Evolutionary conservation across 2,329 filamentous ascomycete genomes (phyloP).

Genomic region (Alternaria hordeiaustralica): DNA sequence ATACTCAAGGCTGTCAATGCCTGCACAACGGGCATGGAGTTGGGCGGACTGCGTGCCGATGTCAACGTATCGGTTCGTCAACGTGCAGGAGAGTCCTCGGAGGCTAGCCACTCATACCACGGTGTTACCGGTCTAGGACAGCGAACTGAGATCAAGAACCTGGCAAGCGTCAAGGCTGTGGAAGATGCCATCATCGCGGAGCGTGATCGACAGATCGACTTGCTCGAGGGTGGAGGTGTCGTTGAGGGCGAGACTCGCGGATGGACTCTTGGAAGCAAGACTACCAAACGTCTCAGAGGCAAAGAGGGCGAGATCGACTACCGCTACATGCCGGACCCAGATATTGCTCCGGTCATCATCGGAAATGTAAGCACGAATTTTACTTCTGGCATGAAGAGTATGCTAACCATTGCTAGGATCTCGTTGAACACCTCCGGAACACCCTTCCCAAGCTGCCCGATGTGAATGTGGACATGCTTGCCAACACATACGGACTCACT

Average conservation of each 20-base stretch:
- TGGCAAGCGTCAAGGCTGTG: slow-evolving; percentile 92
- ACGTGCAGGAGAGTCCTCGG: slow-evolving; percentile 43
- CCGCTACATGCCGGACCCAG: slow-evolving; percentile 97
- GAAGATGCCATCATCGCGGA: slow-evolving; percentile 95
- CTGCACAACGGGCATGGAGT: slow-evolving; percentile 90
- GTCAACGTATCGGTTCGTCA: slow-evolving; percentile 89
- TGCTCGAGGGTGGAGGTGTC: slow-evolving; percentile 76
- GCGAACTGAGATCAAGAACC: slow-evolving; percentile 95
- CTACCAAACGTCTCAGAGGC: slow-evolving; percentile 80
- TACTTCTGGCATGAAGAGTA: neutral
- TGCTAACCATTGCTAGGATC: slow-evolving; percentile 53
- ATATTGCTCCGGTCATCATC: slow-evolving; percentile 81
- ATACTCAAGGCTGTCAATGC: slow-evolving; percentile 81
- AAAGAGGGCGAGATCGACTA: slow-evolving; percentile 99
- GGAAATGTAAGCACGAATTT: slow-evolving; percentile 52
- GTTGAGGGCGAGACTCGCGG: slow-evolving; percentile 89
- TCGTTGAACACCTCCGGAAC: slow-evolving; percentile 68
- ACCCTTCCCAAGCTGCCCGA: slow-evolving; percentile 78
- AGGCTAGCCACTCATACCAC: slow-evolving; percentile 57
- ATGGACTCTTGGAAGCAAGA: slow-evolving; percentile 84
- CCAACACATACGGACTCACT: slow-evolving; percentile 70
- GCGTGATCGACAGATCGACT: slow-evolving; percentile 81
- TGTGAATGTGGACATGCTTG: slow-evolving; percentile 67
- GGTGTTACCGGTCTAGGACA: slow-evolving; percentile 74
- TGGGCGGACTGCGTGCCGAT: slow-evolving; percentile 87